phyloP scores from a whole-genome alignment of 2,329 filamentous ascomycete species.

The Hirsutella minnesotensis region DNA sequence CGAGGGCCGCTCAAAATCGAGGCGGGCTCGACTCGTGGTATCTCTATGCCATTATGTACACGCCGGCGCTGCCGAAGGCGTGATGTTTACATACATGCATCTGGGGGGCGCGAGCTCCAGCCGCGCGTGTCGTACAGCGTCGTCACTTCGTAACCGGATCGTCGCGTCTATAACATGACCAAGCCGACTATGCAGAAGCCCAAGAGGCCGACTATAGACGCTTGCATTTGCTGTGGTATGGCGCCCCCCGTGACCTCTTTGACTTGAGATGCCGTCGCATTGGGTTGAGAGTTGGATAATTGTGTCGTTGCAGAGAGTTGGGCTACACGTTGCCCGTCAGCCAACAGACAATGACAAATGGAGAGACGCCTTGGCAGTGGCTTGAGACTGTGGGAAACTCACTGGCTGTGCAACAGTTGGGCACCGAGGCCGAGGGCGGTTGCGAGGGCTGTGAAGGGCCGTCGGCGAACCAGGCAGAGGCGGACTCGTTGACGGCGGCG shows the following conservation, averaged over 20 bases:
- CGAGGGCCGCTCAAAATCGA: not conserved
- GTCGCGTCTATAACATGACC: constrained; percentile 16
- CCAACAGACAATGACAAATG: too few species aligned
- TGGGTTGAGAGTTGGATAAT: constrained; percentile 9
- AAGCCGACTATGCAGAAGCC: constrained; percentile 25
- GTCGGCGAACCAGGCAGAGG: not conserved
- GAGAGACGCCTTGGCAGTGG: not conserved
- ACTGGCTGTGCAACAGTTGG: not conserved
- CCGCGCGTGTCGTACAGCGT: constrained; percentile 3
- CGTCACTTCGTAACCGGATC: constrained; percentile 4
- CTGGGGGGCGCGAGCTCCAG: not conserved
- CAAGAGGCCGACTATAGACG: constrained; percentile 21
- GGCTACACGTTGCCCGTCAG: constrained; percentile 5
- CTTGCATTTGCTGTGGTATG: constrained; percentile 19
- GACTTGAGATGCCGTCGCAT: constrained; percentile 14
- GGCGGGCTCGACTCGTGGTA: constrained; percentile 2
- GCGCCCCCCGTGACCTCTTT: constrained; percentile 19
- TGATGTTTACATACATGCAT: constrained; percentile 2
- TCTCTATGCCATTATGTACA: constrained; percentile 5
- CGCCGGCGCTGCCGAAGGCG: constrained; percentile 5
- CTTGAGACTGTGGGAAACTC: not conserved
- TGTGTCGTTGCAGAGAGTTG: constrained; percentile 2
- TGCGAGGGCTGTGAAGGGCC: too few species aligned
- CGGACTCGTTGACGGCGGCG: not conserved
- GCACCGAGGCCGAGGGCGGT: not conserved